phyloP scores from a whole-genome alignment of 2,329 filamentous ascomycete genomes.

The Rutstroemia sp. region DNA sequence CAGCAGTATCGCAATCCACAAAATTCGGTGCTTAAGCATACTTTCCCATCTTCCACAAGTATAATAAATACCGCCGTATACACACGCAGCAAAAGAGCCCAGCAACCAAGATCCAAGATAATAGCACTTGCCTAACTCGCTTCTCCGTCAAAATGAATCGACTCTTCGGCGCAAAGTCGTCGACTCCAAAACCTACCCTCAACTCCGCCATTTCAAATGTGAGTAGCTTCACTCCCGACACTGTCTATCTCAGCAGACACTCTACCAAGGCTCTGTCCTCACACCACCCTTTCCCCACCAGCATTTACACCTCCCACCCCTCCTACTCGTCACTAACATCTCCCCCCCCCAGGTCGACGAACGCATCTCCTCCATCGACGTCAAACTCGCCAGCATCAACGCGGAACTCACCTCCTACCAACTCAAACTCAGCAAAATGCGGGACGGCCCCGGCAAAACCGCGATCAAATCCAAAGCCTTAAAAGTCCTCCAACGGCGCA shows the following conservation, averaged over 20 bases:
- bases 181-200: slow-evolving; percentile 83
- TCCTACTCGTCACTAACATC: not conserved
- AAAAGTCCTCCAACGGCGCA: slow-evolving; percentile 86
- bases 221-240: slow-evolving; percentile 18
- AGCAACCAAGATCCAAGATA: not conserved
- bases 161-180: slow-evolving; percentile 83
- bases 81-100: too few relatives aligned
- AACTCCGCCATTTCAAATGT: slow-evolving; percentile 76
- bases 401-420: slow-evolving; percentile 86
- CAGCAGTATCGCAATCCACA: too few relatives aligned
- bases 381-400: slow-evolving; percentile 88
- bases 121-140: not conserved
- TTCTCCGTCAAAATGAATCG: slow-evolving; percentile 65
- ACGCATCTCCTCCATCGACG: slow-evolving; percentile 79
- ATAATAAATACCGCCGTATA: not conserved
- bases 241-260: slow-evolving; percentile 7
- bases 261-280: too few relatives aligned
- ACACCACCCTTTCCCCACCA: slow-evolving; percentile 79
- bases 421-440: slow-evolving; percentile 81
- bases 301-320: slow-evolving; percentile 91
- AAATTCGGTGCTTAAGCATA: not conserved
- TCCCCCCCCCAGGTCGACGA: slow-evolving; percentile 56
- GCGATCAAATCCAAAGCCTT: slow-evolving; percentile 92
- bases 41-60: not conserved
- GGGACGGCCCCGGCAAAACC: slow-evolving; percentile 87